Evolutionary conservation across 768 basidiomycete species (phyloP), one percentile per base, ranked within the genome.

Genomic region (Lactarius tabidus): DNA sequence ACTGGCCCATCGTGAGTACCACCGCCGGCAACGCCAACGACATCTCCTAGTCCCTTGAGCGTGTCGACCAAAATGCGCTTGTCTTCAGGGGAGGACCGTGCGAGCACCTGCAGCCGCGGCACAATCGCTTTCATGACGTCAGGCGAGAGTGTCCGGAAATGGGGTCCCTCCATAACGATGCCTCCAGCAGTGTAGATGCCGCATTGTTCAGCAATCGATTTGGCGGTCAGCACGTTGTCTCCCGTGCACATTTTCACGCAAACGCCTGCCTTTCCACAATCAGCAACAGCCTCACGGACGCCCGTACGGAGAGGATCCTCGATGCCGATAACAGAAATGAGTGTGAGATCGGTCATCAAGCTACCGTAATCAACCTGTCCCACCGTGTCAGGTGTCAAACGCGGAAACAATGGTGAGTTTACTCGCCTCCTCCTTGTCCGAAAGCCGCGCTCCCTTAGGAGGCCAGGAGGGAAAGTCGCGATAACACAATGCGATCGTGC

Each of bases 191-290:
- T 90, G 78, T 90, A 98, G 74, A 98, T 98, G 48, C 95, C 95
- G 72, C 96, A 98, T 72, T 99, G 96, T 1, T 83, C 82, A 26
- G 97, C 96, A 71, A 99, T 99, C 9, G 95, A 97, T n/a, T 94
- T 86, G 57, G 92, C 93, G 0, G 92, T 95, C 59, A 98, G 85
- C 57, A 94, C 93, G 70, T 97, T 97, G 76, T 98, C 95, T 69
- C 96, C 97, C 0, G 97, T 98, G 75, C 93, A 96, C 95, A 98
- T 99, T 79, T 97, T 98, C 78, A 98, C 88, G 26, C 83, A 81
- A 17, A 99, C 95, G 66, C 96, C 95, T 52, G 97, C 96, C 59
- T 80, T 83, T 71, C 86, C 87, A 73, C 95, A 98, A 72, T 92
- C 87, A 51, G 83, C 80, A 52, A 99, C 96, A 20, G 95, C 94